Evolutionary conservation across 345 rosid genomes (phyloP).

Genomic region (Luvunga scandens): DNA sequence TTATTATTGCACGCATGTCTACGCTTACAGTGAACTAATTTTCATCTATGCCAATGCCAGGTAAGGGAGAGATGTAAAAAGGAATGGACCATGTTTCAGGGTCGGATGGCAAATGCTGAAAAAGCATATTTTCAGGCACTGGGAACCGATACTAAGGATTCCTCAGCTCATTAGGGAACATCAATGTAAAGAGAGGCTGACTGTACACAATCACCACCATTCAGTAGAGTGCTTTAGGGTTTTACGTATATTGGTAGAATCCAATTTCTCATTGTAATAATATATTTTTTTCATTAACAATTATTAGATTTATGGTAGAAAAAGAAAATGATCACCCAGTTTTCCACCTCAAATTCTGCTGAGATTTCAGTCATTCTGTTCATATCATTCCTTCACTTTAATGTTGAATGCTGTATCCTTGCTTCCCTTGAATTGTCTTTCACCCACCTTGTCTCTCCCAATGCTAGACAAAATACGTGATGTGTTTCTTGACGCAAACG

Average conservation of each 20-base stretch:
- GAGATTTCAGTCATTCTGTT: not conserved
- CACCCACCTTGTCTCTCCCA: not conserved
- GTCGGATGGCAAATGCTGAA: slow-evolving; percentile 60
- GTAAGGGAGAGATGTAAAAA: slow-evolving; percentile 83
- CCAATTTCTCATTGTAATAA: slow-evolving; percentile 17
- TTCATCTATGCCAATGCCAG: slow-evolving; percentile 27
- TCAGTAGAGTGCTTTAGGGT: slow-evolving; percentile 14
- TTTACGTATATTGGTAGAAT: slow-evolving; percentile 20
- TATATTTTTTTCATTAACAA: not conserved
- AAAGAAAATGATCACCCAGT: not conserved
- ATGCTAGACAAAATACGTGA: too few species aligned
- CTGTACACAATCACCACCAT: slow-evolving; percentile 17
- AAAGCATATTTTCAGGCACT: slow-evolving; percentile 43
- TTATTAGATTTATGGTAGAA: not conserved
- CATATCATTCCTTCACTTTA: not conserved
- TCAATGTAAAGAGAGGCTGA: slow-evolving; percentile 8
- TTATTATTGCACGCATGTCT: not conserved
- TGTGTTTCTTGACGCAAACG: not conserved
- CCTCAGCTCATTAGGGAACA: slow-evolving; percentile 33
- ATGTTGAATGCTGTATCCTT: not conserved
- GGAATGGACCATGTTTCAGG: slow-evolving; percentile 82
- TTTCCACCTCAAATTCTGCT: not conserved
- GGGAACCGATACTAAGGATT: slow-evolving; percentile 33
- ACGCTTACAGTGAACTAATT: not conserved
- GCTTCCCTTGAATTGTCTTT: not conserved